Evolutionary conservation across 495 filamentous ascomycete species (phyloP), one percentile per base, ranked within the genome.

Genomic region (Daldinia caldariorum): DNA sequence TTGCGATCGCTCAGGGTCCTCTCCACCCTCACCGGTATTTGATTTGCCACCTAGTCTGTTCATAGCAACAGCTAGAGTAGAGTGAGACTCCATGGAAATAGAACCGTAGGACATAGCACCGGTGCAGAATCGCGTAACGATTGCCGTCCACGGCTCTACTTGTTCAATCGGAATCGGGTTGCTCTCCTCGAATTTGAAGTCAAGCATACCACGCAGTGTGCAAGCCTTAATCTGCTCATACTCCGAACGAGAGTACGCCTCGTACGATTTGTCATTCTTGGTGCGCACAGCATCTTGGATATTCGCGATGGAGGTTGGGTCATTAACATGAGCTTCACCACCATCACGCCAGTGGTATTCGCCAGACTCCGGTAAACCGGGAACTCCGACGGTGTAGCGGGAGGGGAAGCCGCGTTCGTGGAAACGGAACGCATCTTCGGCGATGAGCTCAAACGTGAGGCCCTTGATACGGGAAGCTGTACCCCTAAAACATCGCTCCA

Each of bases 281-380:
- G 91, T 94, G 37, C 95, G 92, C 29, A 98, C 95, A 31, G 95
- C 95, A 81, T 99, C 95, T 79, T 99, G 95, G 56, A 99, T 92
- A 81, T 98, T 98, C 71, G 95, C 95, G 82, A 99, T 97, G 67
- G 91, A 92, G 45, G 88, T 87, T 1, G 95, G 95, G 76, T 99
- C 96, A 80, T 99, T 99, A 80, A 99, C 86, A 79, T 99, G 95
- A n/a, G 94, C 87, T 79, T 99, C 95, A 34, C 95, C 95, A 69
- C 96, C 96, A 82, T 97, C 95, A 81, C 95, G 92, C 96, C 96
- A 99, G 81, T 99, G 95, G 80, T 99, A 99, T 78, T 99, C 95
- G 69, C 95, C 95, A 37, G 96, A 94, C 78, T 99, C 95, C 1
- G 92, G 89, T 39, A 99, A 88, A 64, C 94, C 96, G 43, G 91